Percentiles rank a stretch among this genome's conserved stretches.
phyloP scores from a whole-genome alignment of 805 yeast genomes.

The Kuraishia floccosa region DNA sequence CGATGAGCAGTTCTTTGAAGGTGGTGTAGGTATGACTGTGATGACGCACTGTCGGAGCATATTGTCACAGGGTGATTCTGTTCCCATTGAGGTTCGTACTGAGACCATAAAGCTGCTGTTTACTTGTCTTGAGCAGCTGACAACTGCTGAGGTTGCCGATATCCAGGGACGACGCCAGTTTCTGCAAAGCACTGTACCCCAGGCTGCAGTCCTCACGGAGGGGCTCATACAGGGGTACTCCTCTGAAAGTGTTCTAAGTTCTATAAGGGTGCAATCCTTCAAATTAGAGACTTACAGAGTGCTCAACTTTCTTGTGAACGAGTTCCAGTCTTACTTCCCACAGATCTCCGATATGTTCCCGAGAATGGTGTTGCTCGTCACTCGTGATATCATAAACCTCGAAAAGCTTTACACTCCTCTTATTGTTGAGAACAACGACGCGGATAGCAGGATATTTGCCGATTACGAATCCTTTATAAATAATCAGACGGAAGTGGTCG shows the following conservation, averaged over 20 bases:
- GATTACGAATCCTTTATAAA: constrained; percentile 11
- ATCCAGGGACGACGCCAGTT: constrained; percentile 23
- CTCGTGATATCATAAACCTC: constrained; percentile 10
- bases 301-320: constrained; percentile 12
- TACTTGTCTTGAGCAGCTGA: constrained; percentile 40
- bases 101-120: constrained; percentile 41
- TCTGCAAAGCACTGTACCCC: constrained; percentile 18
- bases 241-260: constrained; percentile 1
- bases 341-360: background rate
- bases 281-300: constrained; percentile 17
- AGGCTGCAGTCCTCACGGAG: constrained; percentile 12
- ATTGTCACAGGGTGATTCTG: constrained; percentile 8
- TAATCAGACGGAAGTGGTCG: constrained; percentile 12
- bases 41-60: constrained; percentile 39
- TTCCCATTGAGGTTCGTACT: constrained; percentile 27
- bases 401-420: constrained; percentile 10
- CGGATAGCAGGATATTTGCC: constrained; percentile 4
- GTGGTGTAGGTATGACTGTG: constrained; percentile 49
- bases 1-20: constrained; percentile 78
- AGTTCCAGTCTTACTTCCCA: constrained; percentile 11
- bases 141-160: constrained; percentile 34
- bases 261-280: constrained; percentile 11
- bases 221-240: constrained; percentile 5
- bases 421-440: constrained; percentile 3
- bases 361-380: constrained; percentile 6